A percentile compares a stretch with the other conserved stretches of the same genome.
Conservation (phyloP, 176 grass and related monocot species). For the Raddia guianensis region DNA sequence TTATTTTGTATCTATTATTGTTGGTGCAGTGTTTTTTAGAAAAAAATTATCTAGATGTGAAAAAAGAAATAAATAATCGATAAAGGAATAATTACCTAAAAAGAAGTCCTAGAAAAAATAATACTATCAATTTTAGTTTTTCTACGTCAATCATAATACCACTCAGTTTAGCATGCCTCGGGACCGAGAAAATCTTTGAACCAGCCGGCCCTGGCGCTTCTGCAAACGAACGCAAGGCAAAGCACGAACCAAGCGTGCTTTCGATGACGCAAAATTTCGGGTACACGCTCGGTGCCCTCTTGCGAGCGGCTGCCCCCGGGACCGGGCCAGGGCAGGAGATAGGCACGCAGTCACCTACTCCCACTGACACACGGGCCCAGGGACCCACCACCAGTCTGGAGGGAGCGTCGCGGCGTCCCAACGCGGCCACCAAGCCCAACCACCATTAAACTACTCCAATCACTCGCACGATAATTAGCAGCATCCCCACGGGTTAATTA, state of each 20-base stretch:
- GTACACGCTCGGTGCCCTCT: slow-evolving; percentile 37
- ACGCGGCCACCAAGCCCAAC: slow-evolving; percentile 39
- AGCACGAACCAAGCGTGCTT: background rate
- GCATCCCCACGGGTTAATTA: slow-evolving; percentile 10
- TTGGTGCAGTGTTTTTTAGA: too few relatives aligned
- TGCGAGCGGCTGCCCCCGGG: background rate
- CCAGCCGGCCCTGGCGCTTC: too few relatives aligned
- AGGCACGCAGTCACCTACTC: background rate
- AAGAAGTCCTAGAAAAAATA: too few relatives aligned
- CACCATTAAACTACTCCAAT: slow-evolving; percentile 35
- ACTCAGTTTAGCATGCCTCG: too few relatives aligned
- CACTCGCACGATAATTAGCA: slow-evolving; percentile 34
- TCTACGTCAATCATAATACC: too few relatives aligned
- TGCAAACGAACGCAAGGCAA: too few relatives aligned
- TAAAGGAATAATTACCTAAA: too few relatives aligned
- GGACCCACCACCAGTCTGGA: slow-evolving; percentile 24
- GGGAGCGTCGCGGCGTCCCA: background rate
- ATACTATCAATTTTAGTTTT: too few relatives aligned
- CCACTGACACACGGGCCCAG: background rate
- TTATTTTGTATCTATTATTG: too few relatives aligned
- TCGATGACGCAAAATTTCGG: background rate
- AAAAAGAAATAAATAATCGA: too few relatives aligned
- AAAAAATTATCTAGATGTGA: too few relatives aligned
- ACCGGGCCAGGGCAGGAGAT: slow-evolving; percentile 9
- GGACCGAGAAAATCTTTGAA: too few relatives aligned